Conservation (phyloP, 495 filamentous ascomycete genomes). For the Cudoniella acicularis region DNA sequence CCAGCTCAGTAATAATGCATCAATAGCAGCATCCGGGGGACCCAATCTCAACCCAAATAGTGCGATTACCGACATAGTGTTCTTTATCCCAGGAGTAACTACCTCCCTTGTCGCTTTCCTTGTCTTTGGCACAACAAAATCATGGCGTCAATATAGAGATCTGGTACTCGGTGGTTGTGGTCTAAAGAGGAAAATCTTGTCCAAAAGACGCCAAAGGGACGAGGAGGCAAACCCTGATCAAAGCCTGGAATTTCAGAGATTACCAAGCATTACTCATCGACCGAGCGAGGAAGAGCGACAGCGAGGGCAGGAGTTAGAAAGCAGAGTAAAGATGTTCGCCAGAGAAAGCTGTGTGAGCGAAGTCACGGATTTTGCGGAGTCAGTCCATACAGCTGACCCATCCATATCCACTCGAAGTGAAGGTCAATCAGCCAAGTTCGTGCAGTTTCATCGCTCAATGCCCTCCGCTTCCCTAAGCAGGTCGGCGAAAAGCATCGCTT, state of each 20-base stretch:
- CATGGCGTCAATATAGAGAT: conserved; percentile 21
- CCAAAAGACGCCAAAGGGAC: background rate
- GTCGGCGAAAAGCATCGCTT: background rate
- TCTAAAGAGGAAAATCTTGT: background rate
- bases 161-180: conserved; percentile 16
- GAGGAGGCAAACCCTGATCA: background rate
- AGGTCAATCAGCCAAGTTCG: background rate
- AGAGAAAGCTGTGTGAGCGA: background rate
- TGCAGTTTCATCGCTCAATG: conserved; percentile 6
- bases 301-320: background rate
- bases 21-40: conserved; percentile 27
- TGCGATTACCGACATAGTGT: conserved; percentile 36
- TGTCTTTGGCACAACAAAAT: conserved; percentile 23
- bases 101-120: conserved; percentile 31
- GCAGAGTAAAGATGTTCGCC: conserved; percentile 13
- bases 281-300: conserved; percentile 1
- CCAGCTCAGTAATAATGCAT: conserved; percentile 32
- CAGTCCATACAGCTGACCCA: background rate
- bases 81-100: conserved; percentile 40
- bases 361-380: background rate
- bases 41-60: conserved; percentile 33
- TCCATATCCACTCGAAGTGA: background rate
- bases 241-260: conserved; percentile 17
- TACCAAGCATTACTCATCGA: conserved; percentile 11
- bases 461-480: background rate